Evolutionary conservation across 2,329 filamentous ascomycete genomes (phyloP), one percentile per base, ranked within the genome.

Genomic region (Apiospora hydei): DNA sequence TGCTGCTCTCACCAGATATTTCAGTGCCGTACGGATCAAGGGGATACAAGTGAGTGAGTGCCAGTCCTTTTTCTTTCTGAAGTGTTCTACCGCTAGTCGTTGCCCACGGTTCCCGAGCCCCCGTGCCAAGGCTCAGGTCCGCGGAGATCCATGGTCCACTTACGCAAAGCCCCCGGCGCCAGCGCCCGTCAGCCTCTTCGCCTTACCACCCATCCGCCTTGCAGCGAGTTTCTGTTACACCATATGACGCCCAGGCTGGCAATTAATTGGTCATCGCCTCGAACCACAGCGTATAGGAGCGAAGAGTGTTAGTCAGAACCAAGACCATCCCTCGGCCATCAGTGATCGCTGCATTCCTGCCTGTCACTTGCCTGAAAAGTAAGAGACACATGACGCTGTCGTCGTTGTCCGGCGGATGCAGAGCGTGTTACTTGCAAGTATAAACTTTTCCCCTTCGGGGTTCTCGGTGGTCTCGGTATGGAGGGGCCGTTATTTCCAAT

Each of bases 81-180:
- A 3, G 41, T 1, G 38, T 43, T 43, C 41, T 43, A 43, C 41
- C 41, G 13, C 41, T 10, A n/a, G 8, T n/a, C 24, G 24, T 26
- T 7, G 14, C 13, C 53, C 30, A 26, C 4, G 53, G 53, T 38
- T 61, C 30, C 53, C 53, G 53, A 38, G 49, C 7, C 53, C 30
- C 53, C 30, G 30, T 61, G 53, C 53, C 53, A 34, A 38, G 57
- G 34, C 14, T 41, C 57, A 64, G 44, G 16, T 69, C 67, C 67
- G 67, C 67, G 67, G 67, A 69, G 67, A 69, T 69, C 24, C 67
- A 44, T 13, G 68, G 49, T 47, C 47, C 68, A 69, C 67, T 49
- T 49, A 18, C 21, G 21, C 66, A 47, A 38, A 38, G 30, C 16
- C 34, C 30, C 30, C 16, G 57, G 57, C 18, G 10, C 57, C 57